Evolutionary conservation across 1,139 yeast species (phyloP).

Genomic region (Saccharomycopsis hybrid): DNA sequence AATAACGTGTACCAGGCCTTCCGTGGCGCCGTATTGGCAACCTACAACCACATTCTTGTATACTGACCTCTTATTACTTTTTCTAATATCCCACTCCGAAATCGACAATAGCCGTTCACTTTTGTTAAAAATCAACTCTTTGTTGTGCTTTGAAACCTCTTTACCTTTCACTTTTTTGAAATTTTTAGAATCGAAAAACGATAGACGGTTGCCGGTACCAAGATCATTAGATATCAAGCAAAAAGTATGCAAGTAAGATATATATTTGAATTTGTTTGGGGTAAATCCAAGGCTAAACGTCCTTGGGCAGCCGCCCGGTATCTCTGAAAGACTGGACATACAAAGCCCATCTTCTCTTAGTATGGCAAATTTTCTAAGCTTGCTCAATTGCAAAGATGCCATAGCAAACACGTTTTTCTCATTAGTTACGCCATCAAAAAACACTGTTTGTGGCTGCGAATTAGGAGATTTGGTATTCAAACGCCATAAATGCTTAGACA

Average conservation of each 20-base stretch:
- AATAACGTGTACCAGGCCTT: slow-evolving; percentile 12
- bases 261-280: slow-evolving; percentile 7
- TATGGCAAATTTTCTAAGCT: background rate
- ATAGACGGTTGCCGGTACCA: background rate
- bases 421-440: background rate
- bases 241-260: slow-evolving; percentile 13
- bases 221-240: slow-evolving; percentile 9
- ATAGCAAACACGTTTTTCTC: slow-evolving; percentile 4
- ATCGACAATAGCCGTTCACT: slow-evolving; percentile 4
- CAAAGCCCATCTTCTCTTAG: slow-evolving; percentile 10
- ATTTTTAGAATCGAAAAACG: slow-evolving; percentile 13
- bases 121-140: background rate
- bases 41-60: slow-evolving; percentile 17
- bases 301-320: slow-evolving; percentile 6
- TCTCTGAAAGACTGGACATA: background rate
- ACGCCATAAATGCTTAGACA: slow-evolving; percentile 11
- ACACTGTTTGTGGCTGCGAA: slow-evolving; percentile 2
- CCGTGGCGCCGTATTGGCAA: background rate
- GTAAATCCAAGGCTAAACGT: slow-evolving; percentile 6
- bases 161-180: slow-evolving; percentile 1
- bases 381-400: too few relatives aligned
- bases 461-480: background rate
- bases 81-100: slow-evolving; percentile 10
- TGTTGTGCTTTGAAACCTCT: slow-evolving; percentile 1
- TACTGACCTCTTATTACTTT: background rate